phyloP scores from a whole-genome alignment of 192 early-diverging fungal genomes.

The Piromyces sp. region DNA sequence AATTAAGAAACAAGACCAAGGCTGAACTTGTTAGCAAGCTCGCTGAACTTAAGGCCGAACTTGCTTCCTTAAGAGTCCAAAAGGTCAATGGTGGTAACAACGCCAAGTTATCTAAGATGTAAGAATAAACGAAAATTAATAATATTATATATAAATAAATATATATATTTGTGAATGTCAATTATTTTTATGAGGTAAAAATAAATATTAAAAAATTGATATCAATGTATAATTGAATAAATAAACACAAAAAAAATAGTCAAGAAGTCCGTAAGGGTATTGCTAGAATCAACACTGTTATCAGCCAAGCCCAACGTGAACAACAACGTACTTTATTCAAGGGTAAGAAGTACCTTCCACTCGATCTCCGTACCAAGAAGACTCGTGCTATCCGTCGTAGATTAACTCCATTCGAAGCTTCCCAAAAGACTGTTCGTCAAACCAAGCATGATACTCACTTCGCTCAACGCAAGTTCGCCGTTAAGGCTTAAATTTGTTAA shows the following conservation, averaged over 20 bases:
- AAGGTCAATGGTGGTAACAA: slow-evolving; percentile 67
- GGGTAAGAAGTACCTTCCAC: slow-evolving; percentile 85
- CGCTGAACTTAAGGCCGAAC: slow-evolving; percentile 87
- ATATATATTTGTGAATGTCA: too few species aligned
- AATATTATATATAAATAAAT: background rate
- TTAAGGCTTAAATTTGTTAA: background rate
- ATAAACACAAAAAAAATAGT: slow-evolving; percentile 13
- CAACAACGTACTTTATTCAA: slow-evolving; percentile 80
- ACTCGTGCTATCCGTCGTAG: slow-evolving; percentile 95
- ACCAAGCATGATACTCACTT: slow-evolving; percentile 78
- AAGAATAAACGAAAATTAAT: slow-evolving; percentile 9
- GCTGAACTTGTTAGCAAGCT: slow-evolving; percentile 79
- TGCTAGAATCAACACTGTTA: slow-evolving; percentile 87
- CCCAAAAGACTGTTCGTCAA: slow-evolving; percentile 72
- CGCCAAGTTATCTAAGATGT: slow-evolving; percentile 71
- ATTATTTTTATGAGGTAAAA: too few species aligned
- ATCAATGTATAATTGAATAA: slow-evolving; percentile 2
- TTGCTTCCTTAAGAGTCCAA: slow-evolving; percentile 81
- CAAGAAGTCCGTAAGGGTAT: slow-evolving; percentile 80
- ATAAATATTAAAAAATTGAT: background rate
- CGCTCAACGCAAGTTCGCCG: slow-evolving; percentile 66
- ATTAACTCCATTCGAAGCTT: slow-evolving; percentile 64
- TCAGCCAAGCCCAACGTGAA: slow-evolving; percentile 79
- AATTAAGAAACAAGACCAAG: slow-evolving; percentile 88
- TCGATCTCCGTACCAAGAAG: slow-evolving; percentile 96